These are phyloP conservation scores for Colletotrichum orchidophilum DNA, from an alignment of 2,329 filamentous ascomycete genomes.

Conservation along the genomic window DNA sequence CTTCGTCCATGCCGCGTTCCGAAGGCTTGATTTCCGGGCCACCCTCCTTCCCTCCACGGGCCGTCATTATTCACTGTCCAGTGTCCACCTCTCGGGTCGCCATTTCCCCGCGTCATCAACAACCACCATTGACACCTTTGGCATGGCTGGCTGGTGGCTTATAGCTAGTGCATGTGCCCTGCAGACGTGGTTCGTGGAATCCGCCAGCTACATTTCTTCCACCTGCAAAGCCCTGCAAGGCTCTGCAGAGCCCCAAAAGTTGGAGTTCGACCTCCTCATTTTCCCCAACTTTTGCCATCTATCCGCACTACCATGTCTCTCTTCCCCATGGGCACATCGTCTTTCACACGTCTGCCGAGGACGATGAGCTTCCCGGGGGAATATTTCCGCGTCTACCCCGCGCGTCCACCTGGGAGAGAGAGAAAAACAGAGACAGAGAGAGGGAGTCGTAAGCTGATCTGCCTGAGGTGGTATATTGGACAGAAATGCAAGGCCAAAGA, in stretches of 20 bases:
- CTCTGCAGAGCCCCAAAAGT: slow-evolving; percentile 32
- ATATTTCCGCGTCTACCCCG: slow-evolving; percentile 19
- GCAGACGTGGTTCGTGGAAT: slow-evolving; percentile 29
- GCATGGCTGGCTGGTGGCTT: neutral
- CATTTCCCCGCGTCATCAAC: neutral
- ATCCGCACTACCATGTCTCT: neutral
- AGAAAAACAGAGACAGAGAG: neutral
- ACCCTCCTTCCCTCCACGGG: neutral
- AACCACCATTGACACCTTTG: neutral
- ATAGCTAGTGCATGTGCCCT: neutral
- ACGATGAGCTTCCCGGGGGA: slow-evolving; percentile 12
- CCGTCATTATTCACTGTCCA: too few species aligned
- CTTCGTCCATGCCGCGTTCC: slow-evolving; percentile 15
- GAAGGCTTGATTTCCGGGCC: slow-evolving; percentile 20
- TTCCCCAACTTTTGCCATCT: neutral
- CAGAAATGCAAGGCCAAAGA: neutral
- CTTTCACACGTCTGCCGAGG: neutral
- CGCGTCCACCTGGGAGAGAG: neutral
- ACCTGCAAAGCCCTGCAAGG: slow-evolving; percentile 10
- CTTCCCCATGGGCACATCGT: neutral
- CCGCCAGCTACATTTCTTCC: slow-evolving; percentile 17
- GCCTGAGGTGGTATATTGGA: neutral
- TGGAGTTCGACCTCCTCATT: slow-evolving; percentile 14
- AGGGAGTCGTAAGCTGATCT: neutral
- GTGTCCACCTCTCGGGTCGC: neutral